Evolutionary conservation across 768 basidiomycete species (phyloP), one percentile per base, ranked within the genome.

Genomic region (Leccinum ochraceum): DNA sequence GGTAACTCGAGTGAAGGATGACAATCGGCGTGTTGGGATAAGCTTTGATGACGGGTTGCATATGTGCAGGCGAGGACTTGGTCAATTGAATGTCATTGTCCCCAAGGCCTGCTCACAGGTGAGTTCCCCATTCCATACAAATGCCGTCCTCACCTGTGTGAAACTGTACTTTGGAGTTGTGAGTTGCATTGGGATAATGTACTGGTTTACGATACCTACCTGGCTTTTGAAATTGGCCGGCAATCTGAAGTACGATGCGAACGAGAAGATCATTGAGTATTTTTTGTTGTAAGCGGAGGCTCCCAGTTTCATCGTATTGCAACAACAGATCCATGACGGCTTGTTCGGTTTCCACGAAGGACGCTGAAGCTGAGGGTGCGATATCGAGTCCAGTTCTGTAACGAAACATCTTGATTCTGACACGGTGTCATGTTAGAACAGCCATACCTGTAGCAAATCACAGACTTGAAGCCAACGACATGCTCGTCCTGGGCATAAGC

Each of bases 1-100:
- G 91, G 66, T 92, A 93, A n/a, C 86, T 80, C 4, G 88, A 80
- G 67, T 92, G 91, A 1, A 93, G 78, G 16, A 93, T 78, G 20
- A 93, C 83, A 59, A 93, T 82, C 6, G 70, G 79, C 3, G 87
- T 81, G 6, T 81, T 58, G 1, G 88, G 85, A 63, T 80, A 86
- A 8, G 81, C 82, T 62, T 83, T 82, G 68, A 92, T 89, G 61
- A 89, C 70, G 3, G 85, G 78, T 67, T 92, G 90, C 68, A 93
- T 74, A 54, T 83, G 80, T 9, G 88, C 77, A 2, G 91, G 89
- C 4, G 86, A 86, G 1, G 87, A 79, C 7, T 76, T 78, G 20
- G 75, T 65, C 36, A 92, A 75, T 26, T 74, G 79, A 53, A 93
- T 83, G 57, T 92, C 88, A 59, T 81, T 84, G 65, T 93, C 90